phyloP scores from a whole-genome alignment of 2,329 filamentous ascomycete genomes.

The Diaporthe humulicola region DNA sequence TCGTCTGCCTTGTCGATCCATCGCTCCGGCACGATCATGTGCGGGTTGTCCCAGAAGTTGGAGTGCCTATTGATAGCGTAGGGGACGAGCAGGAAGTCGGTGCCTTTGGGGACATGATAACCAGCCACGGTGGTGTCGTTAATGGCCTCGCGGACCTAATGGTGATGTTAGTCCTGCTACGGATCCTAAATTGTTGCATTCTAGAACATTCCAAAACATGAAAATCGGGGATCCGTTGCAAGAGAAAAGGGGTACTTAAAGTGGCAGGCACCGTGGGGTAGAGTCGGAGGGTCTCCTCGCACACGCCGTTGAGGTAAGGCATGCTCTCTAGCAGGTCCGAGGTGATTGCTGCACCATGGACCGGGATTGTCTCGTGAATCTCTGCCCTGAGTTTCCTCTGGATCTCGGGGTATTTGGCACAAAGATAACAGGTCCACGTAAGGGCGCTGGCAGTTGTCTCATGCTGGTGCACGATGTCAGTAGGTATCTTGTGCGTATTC shows the following conservation, averaged over 20 bases:
- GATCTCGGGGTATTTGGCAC: conserved; percentile 35
- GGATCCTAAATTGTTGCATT: too few species aligned
- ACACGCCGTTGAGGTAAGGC: conserved; percentile 36
- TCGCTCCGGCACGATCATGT: conserved; percentile 56
- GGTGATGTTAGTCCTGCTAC: too few species aligned
- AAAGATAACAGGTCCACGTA: conserved; percentile 36
- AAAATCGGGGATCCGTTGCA: too few species aligned
- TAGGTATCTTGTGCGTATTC: neutral
- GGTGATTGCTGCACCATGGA: conserved; percentile 16
- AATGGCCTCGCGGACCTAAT: conserved; percentile 12
- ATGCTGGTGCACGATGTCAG: conserved; percentile 10
- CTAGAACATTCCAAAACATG: too few species aligned
- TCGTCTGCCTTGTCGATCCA: conserved; percentile 50
- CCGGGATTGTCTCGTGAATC: conserved; percentile 23
- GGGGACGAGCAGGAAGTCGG: conserved; percentile 32
- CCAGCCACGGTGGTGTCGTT: conserved; percentile 28
- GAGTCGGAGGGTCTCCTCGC: conserved; percentile 32
- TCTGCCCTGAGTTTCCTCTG: conserved; percentile 32
- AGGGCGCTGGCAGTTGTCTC: conserved; percentile 34
- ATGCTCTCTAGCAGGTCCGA: conserved; percentile 33
- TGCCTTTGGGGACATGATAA: conserved; percentile 32
- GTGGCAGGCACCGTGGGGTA: conserved; percentile 11
- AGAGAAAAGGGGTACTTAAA: too few species aligned
- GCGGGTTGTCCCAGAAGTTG: conserved; percentile 54
- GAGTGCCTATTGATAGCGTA: conserved; percentile 55